Conservation (phyloP, 768 basidiomycete genomes). For the Agrocybe pediades region DNA sequence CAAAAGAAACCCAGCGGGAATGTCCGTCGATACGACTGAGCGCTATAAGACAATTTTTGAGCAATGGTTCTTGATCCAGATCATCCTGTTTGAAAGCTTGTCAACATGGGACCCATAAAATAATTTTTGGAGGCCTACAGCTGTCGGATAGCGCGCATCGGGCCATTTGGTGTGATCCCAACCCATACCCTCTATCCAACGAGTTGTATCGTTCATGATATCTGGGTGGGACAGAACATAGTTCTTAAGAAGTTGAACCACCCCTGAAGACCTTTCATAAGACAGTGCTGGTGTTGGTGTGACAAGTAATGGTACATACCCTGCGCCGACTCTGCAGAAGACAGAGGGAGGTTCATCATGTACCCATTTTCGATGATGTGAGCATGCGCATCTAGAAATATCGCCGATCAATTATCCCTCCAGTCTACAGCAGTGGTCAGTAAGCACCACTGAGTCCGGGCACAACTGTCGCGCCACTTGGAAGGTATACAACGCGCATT, state of each 20-base stretch:
- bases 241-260: slow-evolving; percentile 57
- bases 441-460: slow-evolving; percentile 71
- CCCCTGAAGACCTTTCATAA: no score
- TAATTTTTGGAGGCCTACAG: slow-evolving; percentile 42
- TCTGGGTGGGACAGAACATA: slow-evolving; percentile 64
- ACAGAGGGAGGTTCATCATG: slow-evolving; percentile 64
- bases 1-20: slow-evolving; percentile 85
- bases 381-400: slow-evolving; percentile 69
- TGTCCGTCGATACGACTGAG: slow-evolving; percentile 85
- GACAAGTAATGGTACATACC: slow-evolving; percentile 44
- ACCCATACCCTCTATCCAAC: slow-evolving; percentile 85
- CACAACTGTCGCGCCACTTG: slow-evolving; percentile 37
- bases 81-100: slow-evolving; percentile 55
- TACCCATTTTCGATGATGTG: slow-evolving; percentile 78
- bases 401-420: neutral
- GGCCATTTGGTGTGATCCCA: slow-evolving; percentile 93
- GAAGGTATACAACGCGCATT: no score
- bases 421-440: neutral
- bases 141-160: slow-evolving; percentile 64
- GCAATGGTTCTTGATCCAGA: slow-evolving; percentile 66
- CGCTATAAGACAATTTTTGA: slow-evolving; percentile 70
- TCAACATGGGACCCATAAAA: no score
- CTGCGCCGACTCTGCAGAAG: slow-evolving; percentile 53
- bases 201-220: slow-evolving; percentile 47
- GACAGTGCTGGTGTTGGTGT: no score